A percentile compares a stretch with the other conserved stretches of the same genome.
Evolutionary conservation across 2,329 filamentous ascomycete species (phyloP).

Genomic region (Elsinoe fawcettii): DNA sequence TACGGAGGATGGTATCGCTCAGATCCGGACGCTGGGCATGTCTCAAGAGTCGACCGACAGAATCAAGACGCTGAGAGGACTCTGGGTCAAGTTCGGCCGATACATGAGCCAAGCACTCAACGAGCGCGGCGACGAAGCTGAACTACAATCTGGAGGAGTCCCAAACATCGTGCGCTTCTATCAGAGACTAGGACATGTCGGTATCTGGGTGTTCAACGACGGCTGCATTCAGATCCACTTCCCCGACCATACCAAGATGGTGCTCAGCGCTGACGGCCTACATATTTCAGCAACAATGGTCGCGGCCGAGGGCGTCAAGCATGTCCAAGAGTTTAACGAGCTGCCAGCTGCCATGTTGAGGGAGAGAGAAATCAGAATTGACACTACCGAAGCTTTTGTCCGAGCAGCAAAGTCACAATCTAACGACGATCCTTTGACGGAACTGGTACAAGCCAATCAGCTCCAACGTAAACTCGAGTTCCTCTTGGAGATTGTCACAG

Average conservation of each 20-base stretch:
- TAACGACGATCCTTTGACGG: slow-evolving; percentile 33
- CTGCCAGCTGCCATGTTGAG: slow-evolving; percentile 60
- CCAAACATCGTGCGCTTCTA: slow-evolving; percentile 63
- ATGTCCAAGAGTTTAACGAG: slow-evolving; percentile 55
- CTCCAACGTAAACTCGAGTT: slow-evolving; percentile 69
- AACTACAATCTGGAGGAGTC: slow-evolving; percentile 26
- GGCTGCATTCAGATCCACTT: slow-evolving; percentile 81
- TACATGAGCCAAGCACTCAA: slow-evolving; percentile 52
- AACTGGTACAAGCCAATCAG: slow-evolving; percentile 63
- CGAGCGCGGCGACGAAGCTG: slow-evolving; percentile 25
- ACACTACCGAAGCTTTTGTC: slow-evolving; percentile 64
- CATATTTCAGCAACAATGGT: slow-evolving; percentile 74
- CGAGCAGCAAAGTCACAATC: slow-evolving; percentile 47
- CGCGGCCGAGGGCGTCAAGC: slow-evolving; percentile 59
- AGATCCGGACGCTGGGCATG: slow-evolving; percentile 14
- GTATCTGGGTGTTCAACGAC: slow-evolving; percentile 73
- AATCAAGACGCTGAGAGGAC: slow-evolving; percentile 52
- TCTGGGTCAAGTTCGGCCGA: slow-evolving; percentile 61
- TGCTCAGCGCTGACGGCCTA: slow-evolving; percentile 64
- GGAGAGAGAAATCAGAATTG: slow-evolving; percentile 61
- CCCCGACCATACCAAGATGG: slow-evolving; percentile 78
- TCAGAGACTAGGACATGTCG: slow-evolving; percentile 71
- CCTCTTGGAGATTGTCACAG: slow-evolving; percentile 57
- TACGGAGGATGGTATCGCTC: slow-evolving; percentile 52
- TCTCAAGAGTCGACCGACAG: slow-evolving; percentile 30